These are phyloP conservation scores for baker's yeast (Saccharomyces cerevisiae) DNA, from an alignment of 805 yeast species.

Conservation along the genomic window DNA sequence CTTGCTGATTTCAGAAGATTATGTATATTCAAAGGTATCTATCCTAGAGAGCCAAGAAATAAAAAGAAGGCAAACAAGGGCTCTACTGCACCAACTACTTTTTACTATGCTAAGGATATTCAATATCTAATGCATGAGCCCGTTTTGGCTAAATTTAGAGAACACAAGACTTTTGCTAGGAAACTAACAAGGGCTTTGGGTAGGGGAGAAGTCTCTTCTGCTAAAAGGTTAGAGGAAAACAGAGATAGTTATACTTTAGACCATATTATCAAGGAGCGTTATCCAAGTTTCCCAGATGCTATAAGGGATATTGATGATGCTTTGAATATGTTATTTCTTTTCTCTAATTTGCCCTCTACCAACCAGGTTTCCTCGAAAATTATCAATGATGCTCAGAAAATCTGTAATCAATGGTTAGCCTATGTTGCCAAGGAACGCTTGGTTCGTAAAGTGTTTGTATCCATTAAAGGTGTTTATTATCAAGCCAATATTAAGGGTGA, in stretches of 20 bases:
- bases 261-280: conserved; percentile 86
- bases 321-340: conserved; percentile 85
- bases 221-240: conserved; percentile 72
- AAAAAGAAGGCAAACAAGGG: conserved; percentile 97
- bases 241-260: conserved; percentile 72
- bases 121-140: conserved; percentile 95
- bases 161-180: conserved; percentile 88
- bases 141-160: conserved; percentile 81
- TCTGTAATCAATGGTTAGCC: conserved; percentile 94
- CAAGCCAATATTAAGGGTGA: conserved; percentile 87
- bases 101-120: conserved; percentile 88
- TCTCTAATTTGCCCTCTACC: conserved; percentile 92
- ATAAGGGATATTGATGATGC: conserved; percentile 93
- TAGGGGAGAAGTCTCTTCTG: conserved; percentile 83
- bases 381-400: conserved; percentile 76
- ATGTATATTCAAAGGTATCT: conserved; percentile 96
- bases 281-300: conserved; percentile 90
- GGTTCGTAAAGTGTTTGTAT: conserved; percentile 83
- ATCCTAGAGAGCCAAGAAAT: conserved; percentile 92
- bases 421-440: conserved; percentile 78
- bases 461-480: conserved; percentile 94
- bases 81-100: conserved; percentile 92
- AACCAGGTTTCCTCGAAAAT: conserved; percentile 70
- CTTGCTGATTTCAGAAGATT: conserved; percentile 93
- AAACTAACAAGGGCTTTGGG: conserved; percentile 85